A percentile compares a stretch with the other conserved stretches of the same genome.
Evolutionary conservation across 2,329 filamentous ascomycete species (phyloP).

Genomic region (Rutstroemia sydowiana): DNA sequence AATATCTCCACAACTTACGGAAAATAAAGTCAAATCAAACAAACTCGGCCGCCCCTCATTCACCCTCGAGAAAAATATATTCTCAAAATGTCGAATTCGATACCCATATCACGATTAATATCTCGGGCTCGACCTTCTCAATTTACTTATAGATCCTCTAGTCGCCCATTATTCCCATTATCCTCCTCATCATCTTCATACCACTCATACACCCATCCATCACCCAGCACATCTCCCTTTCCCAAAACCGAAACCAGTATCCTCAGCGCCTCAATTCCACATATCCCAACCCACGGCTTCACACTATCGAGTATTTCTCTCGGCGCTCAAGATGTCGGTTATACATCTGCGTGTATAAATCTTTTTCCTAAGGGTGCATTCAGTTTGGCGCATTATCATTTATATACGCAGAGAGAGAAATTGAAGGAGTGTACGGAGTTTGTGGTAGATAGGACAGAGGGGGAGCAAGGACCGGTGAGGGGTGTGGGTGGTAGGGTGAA

Average conservation of each 20-base stretch:
- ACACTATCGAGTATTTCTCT: constrained; percentile 63
- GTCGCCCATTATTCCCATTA: too few species aligned
- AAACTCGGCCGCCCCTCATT: too few species aligned
- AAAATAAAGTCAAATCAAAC: too few species aligned
- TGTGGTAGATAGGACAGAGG: constrained; percentile 33
- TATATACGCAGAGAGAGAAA: constrained; percentile 57
- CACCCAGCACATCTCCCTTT: constrained; percentile 57
- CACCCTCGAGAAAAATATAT: too few species aligned
- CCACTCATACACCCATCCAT: too few species aligned
- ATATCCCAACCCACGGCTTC: constrained; percentile 80
- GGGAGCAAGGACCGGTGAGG: constrained; percentile 28
- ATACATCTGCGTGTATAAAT: constrained; percentile 78
- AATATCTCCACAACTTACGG: too few species aligned
- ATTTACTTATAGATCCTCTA: too few species aligned
- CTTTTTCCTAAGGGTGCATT: constrained; percentile 75
- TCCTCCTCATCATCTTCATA: too few species aligned
- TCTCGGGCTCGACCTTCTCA: too few species aligned
- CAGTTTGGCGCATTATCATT: constrained; percentile 72
- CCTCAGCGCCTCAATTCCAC: constrained; percentile 69
- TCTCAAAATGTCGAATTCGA: too few species aligned
- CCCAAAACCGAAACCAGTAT: constrained; percentile 64
- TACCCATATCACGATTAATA: too few species aligned
- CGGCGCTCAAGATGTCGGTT: constrained; percentile 78
- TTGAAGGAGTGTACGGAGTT: constrained; percentile 34
- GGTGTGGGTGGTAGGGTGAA: constrained; percentile 59